Base-by-base conservation (phyloP, 2,329 filamentous ascomycete species). In the Cladophialophora yegresii region DNA sequence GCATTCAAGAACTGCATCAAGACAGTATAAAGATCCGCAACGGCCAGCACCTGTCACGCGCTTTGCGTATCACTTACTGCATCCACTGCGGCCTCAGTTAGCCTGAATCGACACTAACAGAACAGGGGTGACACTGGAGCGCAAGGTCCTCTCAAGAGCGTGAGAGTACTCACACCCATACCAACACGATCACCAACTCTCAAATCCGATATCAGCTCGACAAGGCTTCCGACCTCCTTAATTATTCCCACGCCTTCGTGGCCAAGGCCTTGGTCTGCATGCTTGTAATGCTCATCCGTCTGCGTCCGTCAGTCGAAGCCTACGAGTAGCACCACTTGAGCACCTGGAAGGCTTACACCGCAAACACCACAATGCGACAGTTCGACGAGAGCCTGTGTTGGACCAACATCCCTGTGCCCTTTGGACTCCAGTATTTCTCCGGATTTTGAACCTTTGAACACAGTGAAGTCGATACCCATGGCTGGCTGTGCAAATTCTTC, bases 201-300 rank as follows among this genome's bases (percentile, higher is more conserved):
- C 59, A 67, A 40, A 23, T 69, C 64, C 10, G 62, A 64, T 12
- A 69, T 58, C 22, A 58, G 36, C 12, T 63, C 26, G 1, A 71
- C 70, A 4, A 62, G 58, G 20, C 63, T 57, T 10, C 71, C 72
- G 22, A 69, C 55, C 36, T 72, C 68, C 12, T 59, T 61, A 36
- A 73, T 65, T 23, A 68, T 62, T 7, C 72, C 72, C 4, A 73
- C 60, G 1, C 63, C 72, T 64, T 74, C 72, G 20, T 73, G 71
- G 28, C 72, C 72, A 33, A 73, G 58, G 1, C 64, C 68, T 30
- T 69, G 65, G 28, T 67, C 60, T 10, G 49, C 36, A 49, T 67
- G 64, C 13, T 51, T 50, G 54, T 63, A 68, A 43, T 71, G 69
- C 28, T 61, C 64, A 32, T 71, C 69, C 7, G 69, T 69, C 54